Evolutionary conservation across 495 filamentous ascomycete species (phyloP).

Genomic region (Amphirosellinia nigrospora): DNA sequence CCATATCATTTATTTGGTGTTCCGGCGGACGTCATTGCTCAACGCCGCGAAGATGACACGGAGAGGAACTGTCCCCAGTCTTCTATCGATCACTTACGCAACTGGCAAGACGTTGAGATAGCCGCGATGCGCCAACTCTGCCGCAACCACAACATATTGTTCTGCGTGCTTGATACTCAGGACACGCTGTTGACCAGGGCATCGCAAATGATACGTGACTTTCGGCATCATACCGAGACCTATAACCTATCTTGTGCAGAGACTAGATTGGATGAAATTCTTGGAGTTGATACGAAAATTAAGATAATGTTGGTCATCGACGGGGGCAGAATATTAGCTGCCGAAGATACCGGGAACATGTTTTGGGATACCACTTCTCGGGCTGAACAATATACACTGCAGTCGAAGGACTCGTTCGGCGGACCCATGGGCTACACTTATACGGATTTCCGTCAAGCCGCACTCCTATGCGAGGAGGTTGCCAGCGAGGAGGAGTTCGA

Average conservation of each 20-base stretch:
- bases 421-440: conserved; percentile 60
- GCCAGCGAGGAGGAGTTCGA: conserved; percentile 53
- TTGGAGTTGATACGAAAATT: conserved; percentile 26
- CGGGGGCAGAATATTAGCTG: conserved; percentile 62
- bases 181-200: conserved; percentile 31
- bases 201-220: conserved; percentile 44
- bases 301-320: conserved; percentile 62
- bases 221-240: conserved; percentile 46
- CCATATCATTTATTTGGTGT: conserved; percentile 66
- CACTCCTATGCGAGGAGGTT: conserved; percentile 61
- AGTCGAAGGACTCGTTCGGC: conserved; percentile 58
- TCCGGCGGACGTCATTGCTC: conserved; percentile 41
- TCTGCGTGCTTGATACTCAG: conserved; percentile 40
- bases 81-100: conserved; percentile 52
- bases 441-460: conserved; percentile 62
- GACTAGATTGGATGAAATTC: conserved; percentile 46
- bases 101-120: conserved; percentile 62
- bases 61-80: conserved; percentile 42
- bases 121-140: conserved; percentile 56
- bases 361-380: conserved; percentile 55
- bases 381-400: conserved; percentile 20
- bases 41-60: conserved; percentile 49
- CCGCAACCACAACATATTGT: conserved; percentile 54
- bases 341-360: conserved; percentile 59
- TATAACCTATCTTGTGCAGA: conserved; percentile 50